Evolutionary conservation across 2,329 filamentous ascomycete genomes (phyloP), one percentile per base, ranked within the genome.

Genomic region (Verticillium tricorpus): DNA sequence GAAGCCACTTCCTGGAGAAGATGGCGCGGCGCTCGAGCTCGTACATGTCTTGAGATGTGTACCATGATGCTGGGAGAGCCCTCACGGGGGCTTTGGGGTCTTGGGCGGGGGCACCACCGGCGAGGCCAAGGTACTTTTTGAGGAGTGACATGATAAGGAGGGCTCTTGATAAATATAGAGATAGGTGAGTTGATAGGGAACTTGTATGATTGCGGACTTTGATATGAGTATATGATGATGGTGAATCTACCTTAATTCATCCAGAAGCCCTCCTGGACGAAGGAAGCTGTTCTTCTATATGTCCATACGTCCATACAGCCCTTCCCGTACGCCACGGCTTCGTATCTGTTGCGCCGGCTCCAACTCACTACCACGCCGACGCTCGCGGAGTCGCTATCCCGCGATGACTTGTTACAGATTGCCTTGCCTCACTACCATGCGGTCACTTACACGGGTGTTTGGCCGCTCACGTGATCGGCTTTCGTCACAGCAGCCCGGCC

Each of bases 1-100:
- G 78, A 39, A 83, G 77, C 83, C 83, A 85, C 67, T 81, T 80
- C 66, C 78, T 77, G 45, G 83, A 86, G 70, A 85, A 86, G 68
- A 85, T 82, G 55, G 82, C 80, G 15, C 83, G 78, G 28, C 81
- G 74, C 69, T 86, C 84, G 1, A 86, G 80, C 67, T 85, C 78
- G 66, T 82, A 85, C 75, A 86, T 82, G 63, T 80, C 78, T n/a
- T 73, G 70, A 5, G 79, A 81, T 14, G 73, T 77, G 69, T 82
- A 85, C 82, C 82, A 85, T 14, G 78, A 79, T 52, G 7, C 76
- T 2, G 83, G 82, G 1, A 85, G 70, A 22, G 82, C 74, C 45
- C 73, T 67, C 35, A 62, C 63, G 2, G 57, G 77, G 67, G 57
- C 66, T 67, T 67, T 74, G 69, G 64, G 65, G 31, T 71, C 64